Base-by-base conservation (phyloP, 139 green algal species). In the Chlamydomonas sphaeroides region DNA sequence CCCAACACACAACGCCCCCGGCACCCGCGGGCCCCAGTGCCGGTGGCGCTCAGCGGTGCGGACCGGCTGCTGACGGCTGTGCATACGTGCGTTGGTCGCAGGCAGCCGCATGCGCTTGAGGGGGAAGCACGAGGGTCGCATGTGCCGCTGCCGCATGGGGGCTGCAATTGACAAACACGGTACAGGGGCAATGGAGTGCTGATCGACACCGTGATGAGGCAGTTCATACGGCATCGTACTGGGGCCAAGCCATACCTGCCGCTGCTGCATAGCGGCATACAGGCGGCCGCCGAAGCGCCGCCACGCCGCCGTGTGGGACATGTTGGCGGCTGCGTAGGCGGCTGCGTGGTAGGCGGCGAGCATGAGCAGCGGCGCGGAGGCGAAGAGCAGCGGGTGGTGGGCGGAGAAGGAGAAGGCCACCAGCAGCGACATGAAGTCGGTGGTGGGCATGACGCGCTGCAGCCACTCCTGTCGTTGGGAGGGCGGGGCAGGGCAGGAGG, bases 331-430 rank as follows among this genome's bases (percentile, higher is more conserved):
- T n/a, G n/a, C n/a, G n/a, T 42, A 83, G 33, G 62, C 76, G 26
- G 48, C 76, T 20, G 36, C 76, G 33, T 83, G 76, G 76, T 83
- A 83, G 14, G 76, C 76, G 0, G 76, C 42, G 33, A 83, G 42
- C 33, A 83, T 33, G 32, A 51, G 26, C 42, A 39, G 8, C 14
- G 76, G 76, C 76, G 23, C 76, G 21, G 48, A 42, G 25, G 74
- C 63, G 23, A 83, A 32, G 28, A 51, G 3, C 63, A 74, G 57
- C 11, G 76, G 76, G 39, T 62, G 76, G 45, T 56, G 48, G 10
- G 76, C 62, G 48, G 63, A 66, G 61, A 83, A 83, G 62, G 41
- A 39, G 63, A 83, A 20, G 21, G 62, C 42, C 15, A 59, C 51
- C 17, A 83, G 38, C n/a, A 57, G 36, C 23, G 48, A 35, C 33